phyloP scores from a whole-genome alignment of 2,329 filamentous ascomycete species.

The Aspergillus texensis region DNA sequence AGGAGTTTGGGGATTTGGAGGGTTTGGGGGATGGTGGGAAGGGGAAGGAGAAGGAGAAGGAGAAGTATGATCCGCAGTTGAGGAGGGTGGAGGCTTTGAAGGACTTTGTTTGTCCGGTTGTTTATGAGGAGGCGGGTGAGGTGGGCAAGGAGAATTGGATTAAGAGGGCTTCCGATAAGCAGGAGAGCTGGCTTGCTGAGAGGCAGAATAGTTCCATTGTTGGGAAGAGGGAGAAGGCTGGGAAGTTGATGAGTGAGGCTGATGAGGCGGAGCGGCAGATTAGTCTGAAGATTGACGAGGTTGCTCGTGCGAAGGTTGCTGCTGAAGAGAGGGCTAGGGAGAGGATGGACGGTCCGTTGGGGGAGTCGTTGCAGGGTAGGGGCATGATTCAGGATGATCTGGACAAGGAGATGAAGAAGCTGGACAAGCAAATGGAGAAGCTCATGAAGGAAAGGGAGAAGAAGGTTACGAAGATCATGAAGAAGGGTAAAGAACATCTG shows the following conservation, averaged over 20 bases:
- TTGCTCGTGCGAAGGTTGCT: conserved; percentile 2
- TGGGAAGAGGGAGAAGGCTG: conserved; percentile 10
- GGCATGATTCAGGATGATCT: conserved; percentile 16
- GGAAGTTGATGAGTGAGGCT: conserved; percentile 6
- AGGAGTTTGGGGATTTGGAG: conserved; percentile 4
- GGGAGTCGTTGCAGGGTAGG: conserved; percentile 12
- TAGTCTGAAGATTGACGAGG: conserved; percentile 11
- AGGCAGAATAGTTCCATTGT: conserved; percentile 11
- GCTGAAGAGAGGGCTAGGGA: conserved; percentile 9
- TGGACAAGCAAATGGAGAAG: conserved; percentile 10
- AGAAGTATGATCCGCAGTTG: conserved; percentile 12
- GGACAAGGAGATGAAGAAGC: conserved; percentile 11
- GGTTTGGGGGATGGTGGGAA: neutral
- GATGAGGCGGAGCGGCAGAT: conserved; percentile 8
- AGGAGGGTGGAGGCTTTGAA: conserved; percentile 11
- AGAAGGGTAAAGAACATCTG: conserved; percentile 9
- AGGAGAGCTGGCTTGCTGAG: conserved; percentile 10
- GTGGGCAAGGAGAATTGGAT: conserved; percentile 11
- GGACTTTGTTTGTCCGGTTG: conserved; percentile 12
- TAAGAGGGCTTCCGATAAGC: conserved; percentile 8
- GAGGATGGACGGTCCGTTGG: conserved; percentile 14
- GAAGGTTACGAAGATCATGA: conserved; percentile 9
- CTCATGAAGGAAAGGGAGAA: conserved; percentile 13
- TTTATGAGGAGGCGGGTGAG: neutral
- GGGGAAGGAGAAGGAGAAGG: conserved; percentile 2